Conservation (phyloP, 2,329 filamentous ascomycete genomes). For the Hyphodiscus sp. region DNA sequence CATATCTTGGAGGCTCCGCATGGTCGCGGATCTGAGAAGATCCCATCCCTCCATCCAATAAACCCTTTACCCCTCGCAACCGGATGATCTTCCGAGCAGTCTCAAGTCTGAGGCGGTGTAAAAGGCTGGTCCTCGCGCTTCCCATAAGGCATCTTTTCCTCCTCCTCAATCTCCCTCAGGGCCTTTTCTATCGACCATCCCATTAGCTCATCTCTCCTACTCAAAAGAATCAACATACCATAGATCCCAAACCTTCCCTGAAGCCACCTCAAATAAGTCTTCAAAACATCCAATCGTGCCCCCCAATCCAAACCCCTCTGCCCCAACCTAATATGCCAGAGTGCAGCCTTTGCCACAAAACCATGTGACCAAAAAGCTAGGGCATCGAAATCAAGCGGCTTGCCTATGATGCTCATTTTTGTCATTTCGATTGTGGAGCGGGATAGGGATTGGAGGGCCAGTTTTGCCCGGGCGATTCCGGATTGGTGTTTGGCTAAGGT, state of each 20-base stretch:
- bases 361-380: constrained; percentile 13
- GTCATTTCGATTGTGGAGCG: constrained; percentile 6
- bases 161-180: too few species aligned
- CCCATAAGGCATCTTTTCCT: too few species aligned
- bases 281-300: constrained; percentile 8
- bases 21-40: too few species aligned
- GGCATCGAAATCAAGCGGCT: constrained; percentile 8
- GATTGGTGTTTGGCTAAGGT: not conserved
- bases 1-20: too few species aligned
- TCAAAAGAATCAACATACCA: constrained; percentile 1
- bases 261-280: constrained; percentile 10
- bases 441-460: constrained; percentile 6
- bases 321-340: constrained; percentile 11
- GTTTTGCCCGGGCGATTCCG: not conserved
- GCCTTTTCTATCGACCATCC: too few species aligned
- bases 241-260: constrained; percentile 9
- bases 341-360: constrained; percentile 1
- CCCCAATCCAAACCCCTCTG: constrained; percentile 8
- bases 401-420: not conserved
- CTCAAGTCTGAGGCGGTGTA: too few species aligned
- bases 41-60: too few species aligned
- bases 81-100: too few species aligned
- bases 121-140: too few species aligned
- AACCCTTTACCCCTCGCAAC: too few species aligned
- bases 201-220: too few species aligned